Percentiles rank a stretch among this genome's conserved stretches.
These are phyloP conservation scores for Solanum infundibuliforme DNA, from an alignment of 257 asterid genomes.

Conservation along the genomic window DNA sequence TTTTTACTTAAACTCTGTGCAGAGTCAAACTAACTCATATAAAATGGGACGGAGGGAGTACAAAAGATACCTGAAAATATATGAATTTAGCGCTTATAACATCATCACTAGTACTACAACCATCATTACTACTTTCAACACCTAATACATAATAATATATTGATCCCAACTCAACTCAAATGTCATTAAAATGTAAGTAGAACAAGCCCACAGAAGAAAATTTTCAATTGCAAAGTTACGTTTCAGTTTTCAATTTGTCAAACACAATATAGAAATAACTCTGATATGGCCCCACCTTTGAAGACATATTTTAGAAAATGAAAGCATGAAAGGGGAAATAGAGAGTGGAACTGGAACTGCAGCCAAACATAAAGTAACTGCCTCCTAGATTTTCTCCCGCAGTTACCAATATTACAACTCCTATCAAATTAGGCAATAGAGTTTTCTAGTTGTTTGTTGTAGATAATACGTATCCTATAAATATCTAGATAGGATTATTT, in stretches of 20 bases:
- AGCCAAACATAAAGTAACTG: too few relatives aligned
- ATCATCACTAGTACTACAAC: not conserved
- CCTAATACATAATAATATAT: not conserved
- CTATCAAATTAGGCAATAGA: too few relatives aligned
- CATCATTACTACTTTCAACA: not conserved
- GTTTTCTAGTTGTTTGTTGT: too few relatives aligned
- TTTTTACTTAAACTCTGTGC: too few relatives aligned
- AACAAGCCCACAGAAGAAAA: not conserved
- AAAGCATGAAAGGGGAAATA: not conserved
- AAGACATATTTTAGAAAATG: not conserved
- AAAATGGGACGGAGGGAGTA: not conserved
- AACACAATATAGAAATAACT: not conserved
- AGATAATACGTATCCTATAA: too few relatives aligned
- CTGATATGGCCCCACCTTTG: not conserved
- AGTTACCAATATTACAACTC: too few relatives aligned
- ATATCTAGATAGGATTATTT: too few relatives aligned
- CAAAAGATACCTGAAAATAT: not conserved
- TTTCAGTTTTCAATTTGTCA: not conserved
- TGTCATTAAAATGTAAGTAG: not conserved
- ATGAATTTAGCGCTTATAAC: not conserved
- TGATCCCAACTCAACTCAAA: not conserved
- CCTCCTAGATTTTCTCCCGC: too few relatives aligned
- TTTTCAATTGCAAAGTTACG: not conserved
- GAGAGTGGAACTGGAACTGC: too few relatives aligned
- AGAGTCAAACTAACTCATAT: too few relatives aligned